These are phyloP conservation scores for Thermomyces lanuginosus DNA, from an alignment of 2,329 filamentous ascomycete species.

Conservation along the genomic window DNA sequence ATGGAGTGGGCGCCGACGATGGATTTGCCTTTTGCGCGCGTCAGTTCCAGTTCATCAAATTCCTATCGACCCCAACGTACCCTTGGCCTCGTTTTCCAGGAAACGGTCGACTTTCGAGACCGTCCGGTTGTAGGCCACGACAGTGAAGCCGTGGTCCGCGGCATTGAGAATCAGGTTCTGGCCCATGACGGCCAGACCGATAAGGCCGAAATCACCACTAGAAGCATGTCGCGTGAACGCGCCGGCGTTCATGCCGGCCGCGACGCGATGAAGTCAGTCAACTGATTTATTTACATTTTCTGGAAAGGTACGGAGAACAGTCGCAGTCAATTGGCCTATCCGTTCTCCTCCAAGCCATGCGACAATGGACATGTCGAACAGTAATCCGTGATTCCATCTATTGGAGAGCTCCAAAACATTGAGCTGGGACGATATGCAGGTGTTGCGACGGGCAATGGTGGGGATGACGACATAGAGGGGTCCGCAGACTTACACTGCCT, in stretches of 20 bases:
- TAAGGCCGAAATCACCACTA: conserved; percentile 79
- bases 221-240: conserved; percentile 37
- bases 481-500: too few relatives aligned
- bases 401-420: too few relatives aligned
- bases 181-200: conserved; percentile 79
- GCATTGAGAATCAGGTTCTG: conserved; percentile 84
- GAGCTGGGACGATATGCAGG: too few relatives aligned
- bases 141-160: conserved; percentile 85
- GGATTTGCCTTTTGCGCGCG: conserved; percentile 51
- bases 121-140: conserved; percentile 97
- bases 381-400: too few relatives aligned
- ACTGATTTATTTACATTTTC: too few relatives aligned
- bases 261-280: conserved; percentile 47
- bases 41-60: background rate
- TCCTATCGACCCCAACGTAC: conserved; percentile 20
- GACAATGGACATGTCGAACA: background rate
- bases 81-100: conserved; percentile 79
- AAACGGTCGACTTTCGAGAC: conserved; percentile 95
- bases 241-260: conserved; percentile 57
- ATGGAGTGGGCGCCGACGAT: conserved; percentile 85
- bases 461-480: too few relatives aligned
- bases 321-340: too few relatives aligned
- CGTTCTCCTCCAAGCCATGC: too few relatives aligned
- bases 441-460: too few relatives aligned
- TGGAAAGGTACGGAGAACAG: too few relatives aligned